A percentile compares a stretch with the other conserved stretches of the same genome.
Conservation (phyloP, 1,284 basidiomycete species). For the Sporisorium reilianum region DNA sequence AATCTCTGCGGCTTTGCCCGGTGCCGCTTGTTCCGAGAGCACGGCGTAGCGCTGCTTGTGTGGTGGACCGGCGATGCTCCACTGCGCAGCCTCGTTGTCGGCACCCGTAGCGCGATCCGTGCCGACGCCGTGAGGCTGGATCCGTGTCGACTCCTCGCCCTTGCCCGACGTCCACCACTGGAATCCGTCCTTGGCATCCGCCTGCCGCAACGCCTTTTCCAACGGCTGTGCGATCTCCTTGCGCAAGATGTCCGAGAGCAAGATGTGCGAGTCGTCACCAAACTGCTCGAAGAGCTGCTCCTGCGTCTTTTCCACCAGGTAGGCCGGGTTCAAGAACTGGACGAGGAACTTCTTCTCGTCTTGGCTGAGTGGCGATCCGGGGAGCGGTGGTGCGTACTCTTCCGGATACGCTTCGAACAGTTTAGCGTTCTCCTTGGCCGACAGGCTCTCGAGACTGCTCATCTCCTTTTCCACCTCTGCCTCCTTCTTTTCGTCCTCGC, state of each 20-base stretch:
- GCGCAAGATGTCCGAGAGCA: constrained; percentile 71
- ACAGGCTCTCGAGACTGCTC: constrained; percentile 71
- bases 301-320: constrained; percentile 85
- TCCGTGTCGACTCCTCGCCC: constrained; percentile 44
- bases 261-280: constrained; percentile 86
- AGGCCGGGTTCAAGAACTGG: constrained; percentile 87
- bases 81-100: constrained; percentile 68
- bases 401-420: constrained; percentile 73
- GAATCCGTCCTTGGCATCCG: constrained; percentile 76
- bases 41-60: constrained; percentile 92
- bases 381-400: constrained; percentile 51
- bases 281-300: constrained; percentile 84
- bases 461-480: constrained; percentile 59
- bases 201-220: constrained; percentile 58
- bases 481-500: constrained; percentile 72
- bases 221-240: constrained; percentile 62
- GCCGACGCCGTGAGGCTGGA: constrained; percentile 58
- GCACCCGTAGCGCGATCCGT: constrained; percentile 27
- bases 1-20: constrained; percentile 38
- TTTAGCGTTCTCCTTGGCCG: constrained; percentile 77
- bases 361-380: constrained; percentile 59
- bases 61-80: constrained; percentile 85
- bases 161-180: constrained; percentile 61
- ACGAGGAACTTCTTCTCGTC: constrained; percentile 65
- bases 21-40: constrained; percentile 60